These are phyloP conservation scores for Laetiporus sulphureus DNA, from an alignment of 1,284 basidiomycete species.

Conservation along the genomic window DNA sequence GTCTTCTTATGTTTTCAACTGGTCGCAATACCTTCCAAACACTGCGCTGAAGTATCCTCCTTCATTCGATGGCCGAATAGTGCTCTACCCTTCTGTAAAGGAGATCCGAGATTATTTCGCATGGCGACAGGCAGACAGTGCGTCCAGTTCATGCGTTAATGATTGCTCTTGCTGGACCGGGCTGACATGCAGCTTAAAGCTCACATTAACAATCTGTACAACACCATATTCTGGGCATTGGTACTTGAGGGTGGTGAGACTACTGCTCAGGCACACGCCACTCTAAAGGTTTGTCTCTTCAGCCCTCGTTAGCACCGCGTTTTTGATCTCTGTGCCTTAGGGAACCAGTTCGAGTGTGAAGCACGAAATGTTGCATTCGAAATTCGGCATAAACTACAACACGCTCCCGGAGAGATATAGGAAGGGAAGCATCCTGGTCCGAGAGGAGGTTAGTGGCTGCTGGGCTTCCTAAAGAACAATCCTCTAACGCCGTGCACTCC, in stretches of 20 bases:
- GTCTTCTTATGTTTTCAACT: conserved; percentile 85
- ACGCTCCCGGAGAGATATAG: conserved; percentile 66
- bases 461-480: not conserved
- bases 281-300: conserved; percentile 45
- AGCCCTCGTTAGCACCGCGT: too few species aligned
- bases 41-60: conserved; percentile 74
- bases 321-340: conserved; percentile 32
- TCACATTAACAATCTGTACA: conserved; percentile 98
- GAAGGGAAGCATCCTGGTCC: conserved; percentile 84
- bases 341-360: conserved; percentile 87
- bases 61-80: conserved; percentile 87
- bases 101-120: conserved; percentile 90
- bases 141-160: conserved; percentile 26
- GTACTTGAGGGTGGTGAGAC: conserved; percentile 75
- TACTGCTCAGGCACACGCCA: conserved; percentile 77
- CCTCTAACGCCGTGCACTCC: not conserved
- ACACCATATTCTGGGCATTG: conserved; percentile 94
- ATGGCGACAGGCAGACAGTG: conserved; percentile 95
- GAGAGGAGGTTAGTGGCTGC: conserved; percentile 37
- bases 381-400: conserved; percentile 89
- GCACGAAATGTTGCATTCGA: conserved; percentile 83
- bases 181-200: conserved; percentile 42
- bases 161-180: conserved; percentile 3
- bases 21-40: conserved; percentile 75
- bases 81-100: conserved; percentile 72